A percentile compares a stretch with the other conserved stretches of the same genome.
Evolutionary conservation across 352 stramenopile species (phyloP).

Genomic region (Pythium periplocum): DNA sequence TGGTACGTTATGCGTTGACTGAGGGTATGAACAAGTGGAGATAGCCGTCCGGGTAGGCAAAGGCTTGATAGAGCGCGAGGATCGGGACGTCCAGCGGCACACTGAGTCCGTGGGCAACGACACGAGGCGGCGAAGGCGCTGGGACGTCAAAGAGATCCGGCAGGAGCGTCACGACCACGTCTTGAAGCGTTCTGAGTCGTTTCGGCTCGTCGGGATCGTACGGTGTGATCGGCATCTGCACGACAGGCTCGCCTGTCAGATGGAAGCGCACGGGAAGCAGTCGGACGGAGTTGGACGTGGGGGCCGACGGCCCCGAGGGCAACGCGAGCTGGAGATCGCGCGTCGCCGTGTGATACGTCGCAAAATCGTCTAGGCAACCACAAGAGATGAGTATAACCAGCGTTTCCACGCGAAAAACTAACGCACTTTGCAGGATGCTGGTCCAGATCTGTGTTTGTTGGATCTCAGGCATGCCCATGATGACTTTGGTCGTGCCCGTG

Average conservation of each 20-base stretch:
- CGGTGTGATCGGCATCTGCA: slow-evolving; percentile 72
- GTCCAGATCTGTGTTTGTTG: slow-evolving; percentile 82
- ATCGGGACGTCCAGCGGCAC: slow-evolving; percentile 48
- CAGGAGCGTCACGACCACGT: slow-evolving; percentile 53
- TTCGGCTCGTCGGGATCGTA: neutral
- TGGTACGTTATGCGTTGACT: neutral
- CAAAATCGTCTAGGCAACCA: slow-evolving; percentile 20
- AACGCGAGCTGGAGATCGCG: slow-evolving; percentile 36
- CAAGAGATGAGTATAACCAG: neutral
- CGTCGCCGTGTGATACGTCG: slow-evolving; percentile 46
- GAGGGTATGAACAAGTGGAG: slow-evolving; percentile 49
- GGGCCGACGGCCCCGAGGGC: neutral
- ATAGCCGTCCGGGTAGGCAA: slow-evolving; percentile 75
- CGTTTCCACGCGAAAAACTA: neutral
- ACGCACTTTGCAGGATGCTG: slow-evolving; percentile 60
- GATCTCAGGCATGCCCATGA: slow-evolving; percentile 74
- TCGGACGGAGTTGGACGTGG: slow-evolving; percentile 21
- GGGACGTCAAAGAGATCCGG: slow-evolving; percentile 48
- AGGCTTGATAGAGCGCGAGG: slow-evolving; percentile 51
- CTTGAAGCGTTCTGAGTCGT: slow-evolving; percentile 24
- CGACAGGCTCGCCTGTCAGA: slow-evolving; percentile 38
- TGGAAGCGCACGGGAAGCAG: slow-evolving; percentile 64
- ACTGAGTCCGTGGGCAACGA: slow-evolving; percentile 49
- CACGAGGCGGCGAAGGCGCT: slow-evolving; percentile 1
- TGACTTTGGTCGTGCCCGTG: slow-evolving; percentile 68